Conservation (phyloP, 2,329 filamentous ascomycete genomes). For the Byssochlamys sp. region DNA sequence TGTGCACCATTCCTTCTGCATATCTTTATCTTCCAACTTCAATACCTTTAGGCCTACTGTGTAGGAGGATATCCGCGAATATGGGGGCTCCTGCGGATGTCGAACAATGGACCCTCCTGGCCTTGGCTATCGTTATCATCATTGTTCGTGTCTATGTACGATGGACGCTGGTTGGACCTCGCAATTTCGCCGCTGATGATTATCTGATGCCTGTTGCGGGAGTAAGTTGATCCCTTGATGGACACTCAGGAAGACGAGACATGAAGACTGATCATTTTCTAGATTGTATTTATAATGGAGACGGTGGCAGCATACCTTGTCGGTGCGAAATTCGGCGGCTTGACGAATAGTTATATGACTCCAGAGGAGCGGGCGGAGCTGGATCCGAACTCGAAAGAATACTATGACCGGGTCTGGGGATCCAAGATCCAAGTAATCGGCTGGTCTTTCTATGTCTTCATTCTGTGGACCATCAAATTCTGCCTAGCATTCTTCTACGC, state of each 20-base stretch:
- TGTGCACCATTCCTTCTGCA: background rate
- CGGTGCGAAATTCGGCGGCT: slow-evolving; percentile 37
- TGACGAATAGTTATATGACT: slow-evolving; percentile 50
- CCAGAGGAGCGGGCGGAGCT: slow-evolving; percentile 38
- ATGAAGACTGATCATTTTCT: background rate
- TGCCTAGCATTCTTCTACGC: slow-evolving; percentile 48
- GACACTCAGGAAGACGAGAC: background rate
- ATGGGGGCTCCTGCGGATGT: slow-evolving; percentile 7
- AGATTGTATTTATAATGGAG: slow-evolving; percentile 42
- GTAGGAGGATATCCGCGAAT: background rate
- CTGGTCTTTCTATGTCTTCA: slow-evolving; percentile 45
- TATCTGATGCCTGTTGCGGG: slow-evolving; percentile 46
- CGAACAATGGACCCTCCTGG: slow-evolving; percentile 43
- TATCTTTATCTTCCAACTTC: background rate
- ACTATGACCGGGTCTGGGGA: slow-evolving; percentile 38
- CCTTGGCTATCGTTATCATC: slow-evolving; percentile 40
- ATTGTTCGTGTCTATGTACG: slow-evolving; percentile 41
- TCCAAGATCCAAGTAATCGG: slow-evolving; percentile 44
- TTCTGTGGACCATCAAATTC: slow-evolving; percentile 45
- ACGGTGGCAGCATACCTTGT: slow-evolving; percentile 40
- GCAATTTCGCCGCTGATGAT: slow-evolving; percentile 44
- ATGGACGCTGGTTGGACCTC: slow-evolving; percentile 35
- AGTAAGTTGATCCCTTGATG: slow-evolving; percentile 23
- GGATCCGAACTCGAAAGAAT: slow-evolving; percentile 37
- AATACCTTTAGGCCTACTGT: background rate